Base-by-base conservation (phyloP, 345 rosid genomes). In the Salix udensis region DNA sequence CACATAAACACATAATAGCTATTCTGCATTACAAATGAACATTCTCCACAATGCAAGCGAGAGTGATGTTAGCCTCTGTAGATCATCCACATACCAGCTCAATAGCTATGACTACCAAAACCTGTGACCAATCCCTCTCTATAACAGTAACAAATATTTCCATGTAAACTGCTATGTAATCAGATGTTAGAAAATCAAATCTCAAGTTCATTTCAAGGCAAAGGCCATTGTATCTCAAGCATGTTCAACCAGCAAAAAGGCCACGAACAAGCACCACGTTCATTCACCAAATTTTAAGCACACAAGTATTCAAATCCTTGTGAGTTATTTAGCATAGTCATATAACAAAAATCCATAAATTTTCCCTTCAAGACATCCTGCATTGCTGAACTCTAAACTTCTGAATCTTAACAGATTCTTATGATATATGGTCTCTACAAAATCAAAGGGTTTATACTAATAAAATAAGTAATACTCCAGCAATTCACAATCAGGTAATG, bases 401-500 rank as follows among this genome's bases (percentile, higher is more conserved):
- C 9, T n/a, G 50, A 64, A 73, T 15, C 48, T 78, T 31, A 23
- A 36, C 62, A 23, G 72, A 65, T 72, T 34, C 30, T 8, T 14
- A 44, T 26, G 68, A 50, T 64, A 7, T 21, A 31, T 9, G 62
- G 67, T 15, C 39, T 42, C 26, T 34, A 8, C 62, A 18, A 61
- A 16, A 23, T 40, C n/a, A n/a, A 76, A 77, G 70, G 23, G 18
- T 14, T 40, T 28, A 67, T 40, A 70, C 62, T 42, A 70, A 44
- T 24, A 31, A 42, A 26, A 21, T 6, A 44, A 46, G 58, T 7
- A 34, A 42, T 44, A 62, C 50, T 61, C 42, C 73, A n/a, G 62
- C 65, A 70, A 70, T 78, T 78, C 77, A 71, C 76, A 78, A 58
- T 39, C 67, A 15, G 58, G 31, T 73, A n/a, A 65, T 6, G 37